A percentile compares a stretch with the other conserved stretches of the same genome.
Conservation (phyloP, 2,329 filamentous ascomycete species). For the Trichoderma sp. region DNA sequence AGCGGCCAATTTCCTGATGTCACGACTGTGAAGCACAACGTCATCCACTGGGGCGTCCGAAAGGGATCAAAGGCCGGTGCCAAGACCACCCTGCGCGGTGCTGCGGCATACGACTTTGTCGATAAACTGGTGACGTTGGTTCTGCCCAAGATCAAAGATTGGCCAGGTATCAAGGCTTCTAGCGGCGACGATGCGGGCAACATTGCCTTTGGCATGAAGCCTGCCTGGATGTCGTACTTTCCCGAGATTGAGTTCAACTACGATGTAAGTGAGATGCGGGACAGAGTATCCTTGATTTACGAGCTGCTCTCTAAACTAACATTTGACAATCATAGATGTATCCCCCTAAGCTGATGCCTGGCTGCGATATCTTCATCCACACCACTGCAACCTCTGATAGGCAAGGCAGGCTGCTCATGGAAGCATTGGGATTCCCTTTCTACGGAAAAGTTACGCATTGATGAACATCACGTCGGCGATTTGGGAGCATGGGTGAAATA, state of each 20-base stretch:
- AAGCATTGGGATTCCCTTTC: constrained; percentile 63
- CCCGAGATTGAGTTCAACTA: constrained; percentile 96
- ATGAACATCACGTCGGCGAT: constrained; percentile 18
- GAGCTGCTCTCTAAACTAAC: background rate
- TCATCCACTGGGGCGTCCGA: constrained; percentile 73
- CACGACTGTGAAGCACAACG: constrained; percentile 68
- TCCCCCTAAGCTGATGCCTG: constrained; percentile 73
- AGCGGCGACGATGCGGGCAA: constrained; percentile 90
- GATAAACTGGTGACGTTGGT: constrained; percentile 89
- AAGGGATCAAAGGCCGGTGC: constrained; percentile 72
- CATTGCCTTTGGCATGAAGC: constrained; percentile 75
- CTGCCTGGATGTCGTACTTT: constrained; percentile 78
- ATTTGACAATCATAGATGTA: constrained; percentile 50
- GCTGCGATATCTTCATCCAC: constrained; percentile 79
- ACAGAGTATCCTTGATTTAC: background rate
- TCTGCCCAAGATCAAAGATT: constrained; percentile 94
- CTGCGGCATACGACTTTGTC: constrained; percentile 85
- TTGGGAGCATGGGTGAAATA: background rate
- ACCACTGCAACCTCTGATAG: constrained; percentile 83
- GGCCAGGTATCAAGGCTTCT: constrained; percentile 64
- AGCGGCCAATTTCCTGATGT: constrained; percentile 73
- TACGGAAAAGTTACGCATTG: constrained; percentile 66
- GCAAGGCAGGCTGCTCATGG: constrained; percentile 73
- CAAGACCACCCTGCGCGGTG: constrained; percentile 75
- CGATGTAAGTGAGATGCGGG: constrained; percentile 65